Conservation (phyloP, 1,284 basidiomycete species). For the Cryptococcus sp. region DNA sequence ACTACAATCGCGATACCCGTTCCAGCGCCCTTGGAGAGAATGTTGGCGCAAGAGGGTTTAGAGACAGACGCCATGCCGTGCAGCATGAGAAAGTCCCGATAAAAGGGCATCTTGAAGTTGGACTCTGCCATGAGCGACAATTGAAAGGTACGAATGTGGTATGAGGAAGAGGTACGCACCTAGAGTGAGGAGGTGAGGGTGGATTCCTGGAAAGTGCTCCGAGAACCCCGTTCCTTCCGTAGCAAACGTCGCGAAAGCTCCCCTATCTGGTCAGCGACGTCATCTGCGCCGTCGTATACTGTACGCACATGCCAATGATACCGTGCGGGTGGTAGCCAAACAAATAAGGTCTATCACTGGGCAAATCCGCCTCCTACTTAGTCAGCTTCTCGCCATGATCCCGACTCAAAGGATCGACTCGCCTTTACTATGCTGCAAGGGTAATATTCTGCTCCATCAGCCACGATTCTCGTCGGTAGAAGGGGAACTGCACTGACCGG, state of each 20-base stretch:
- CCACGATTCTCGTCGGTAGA: background rate
- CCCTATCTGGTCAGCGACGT: constrained; percentile 52
- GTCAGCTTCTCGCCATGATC: background rate
- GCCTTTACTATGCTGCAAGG: constrained; percentile 53
- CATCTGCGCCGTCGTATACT: background rate
- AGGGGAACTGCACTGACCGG: constrained; percentile 19
- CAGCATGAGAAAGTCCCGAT: constrained; percentile 80
- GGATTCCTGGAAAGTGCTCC: constrained; percentile 79
- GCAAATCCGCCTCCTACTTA: constrained; percentile 73
- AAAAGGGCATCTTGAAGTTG: constrained; percentile 90
- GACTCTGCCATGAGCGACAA: constrained; percentile 45
- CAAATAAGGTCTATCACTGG: constrained; percentile 83
- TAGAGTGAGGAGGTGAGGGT: constrained; percentile 87
- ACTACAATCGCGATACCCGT: constrained; percentile 88
- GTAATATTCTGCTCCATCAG: constrained; percentile 64
- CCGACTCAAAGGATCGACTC: no score
- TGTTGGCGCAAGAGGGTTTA: constrained; percentile 81
- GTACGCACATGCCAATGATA: constrained; percentile 81
- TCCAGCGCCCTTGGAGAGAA: constrained; percentile 65
- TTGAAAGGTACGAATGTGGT: background rate
- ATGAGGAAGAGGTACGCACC: constrained; percentile 23
- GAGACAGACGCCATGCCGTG: constrained; percentile 90
- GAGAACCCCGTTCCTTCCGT: constrained; percentile 96
- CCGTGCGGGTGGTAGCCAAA: constrained; percentile 98
- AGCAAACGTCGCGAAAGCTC: constrained; percentile 86